Conservation (phyloP, 2,329 filamentous ascomycete species). For the Colletotrichum endophyticum region DNA sequence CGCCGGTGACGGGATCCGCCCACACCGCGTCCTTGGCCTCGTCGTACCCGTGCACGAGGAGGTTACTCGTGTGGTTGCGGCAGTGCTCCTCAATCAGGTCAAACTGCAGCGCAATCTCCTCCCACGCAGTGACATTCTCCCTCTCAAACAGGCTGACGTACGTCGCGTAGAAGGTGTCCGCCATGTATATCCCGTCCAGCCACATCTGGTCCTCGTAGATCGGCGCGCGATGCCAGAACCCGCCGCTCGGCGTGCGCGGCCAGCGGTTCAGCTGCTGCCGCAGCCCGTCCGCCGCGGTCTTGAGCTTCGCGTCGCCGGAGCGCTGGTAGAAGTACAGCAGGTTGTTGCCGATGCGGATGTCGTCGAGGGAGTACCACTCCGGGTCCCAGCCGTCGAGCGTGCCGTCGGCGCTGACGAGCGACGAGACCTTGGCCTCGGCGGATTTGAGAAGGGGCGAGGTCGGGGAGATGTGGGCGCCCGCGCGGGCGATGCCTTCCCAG, state of each 20-base stretch:
- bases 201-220: constrained; percentile 60
- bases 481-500: constrained; percentile 10
- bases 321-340: constrained; percentile 53
- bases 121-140: constrained; percentile 43
- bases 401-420: constrained; percentile 36
- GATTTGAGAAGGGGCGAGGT: neutral
- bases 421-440: constrained; percentile 8
- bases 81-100: constrained; percentile 49
- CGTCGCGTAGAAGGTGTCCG: constrained; percentile 46
- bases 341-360: constrained; percentile 58
- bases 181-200: constrained; percentile 61
- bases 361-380: constrained; percentile 55
- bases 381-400: constrained; percentile 51
- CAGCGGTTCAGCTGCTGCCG: constrained; percentile 51
- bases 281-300: constrained; percentile 50
- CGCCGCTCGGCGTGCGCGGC: constrained; percentile 53
- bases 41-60: constrained; percentile 62
- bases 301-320: constrained; percentile 52
- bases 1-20: constrained; percentile 55
- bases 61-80: constrained; percentile 38
- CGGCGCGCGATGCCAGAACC: constrained; percentile 54
- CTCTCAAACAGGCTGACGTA: constrained; percentile 43
- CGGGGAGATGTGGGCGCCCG: neutral
- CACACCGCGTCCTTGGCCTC: constrained; percentile 51
- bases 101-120: constrained; percentile 50